Base-by-base conservation (phyloP, 192 early-diverging fungal species). In the Phycomyces blakesleeanus region DNA sequence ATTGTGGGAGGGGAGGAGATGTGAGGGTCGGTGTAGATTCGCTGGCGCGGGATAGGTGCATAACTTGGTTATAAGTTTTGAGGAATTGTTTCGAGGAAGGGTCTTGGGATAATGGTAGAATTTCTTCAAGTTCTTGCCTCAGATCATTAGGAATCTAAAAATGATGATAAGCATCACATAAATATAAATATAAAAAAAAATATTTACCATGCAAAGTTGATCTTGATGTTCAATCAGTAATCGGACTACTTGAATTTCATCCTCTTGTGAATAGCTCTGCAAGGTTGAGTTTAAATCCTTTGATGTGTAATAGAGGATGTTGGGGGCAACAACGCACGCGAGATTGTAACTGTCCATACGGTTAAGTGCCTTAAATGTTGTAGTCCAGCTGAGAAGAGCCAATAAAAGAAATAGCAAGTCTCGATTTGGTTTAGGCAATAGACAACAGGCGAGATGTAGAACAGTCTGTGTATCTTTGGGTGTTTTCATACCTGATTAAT, bases 221-320 rank as follows among this genome's bases (percentile, higher is more conserved):
- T 61, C 66, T 55, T 68, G 59, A 42, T 68, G 29, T 47, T 61
- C 41, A 38, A 68, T 53, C 42, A 68, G 52, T 11, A 55, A 55
- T 21, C 51, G 51, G 21, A 68, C 54, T 4, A 61, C 66, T n/a
- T 44, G 52, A 53, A 61, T 68, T 14, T 61, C 66, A n/a, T 59
- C 60, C 34, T 49, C 44, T 18, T 47, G 44, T n/a, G 44, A 47
- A 47, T 14, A 34, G 29, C 29, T 34, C 29, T 34, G 15, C 44
- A 47, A 12, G 18, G 44, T 14, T 3, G 18, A n/a, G 44, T 47
- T 47, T 5, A 34, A 7, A 12, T 63, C 34, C 20, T 63, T 63
- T 50, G 82, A 82, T 68, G 90, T 87, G 18, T 88, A 86, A 66
- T 92, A 68, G 1, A 68, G 54, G 20, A 68, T 68, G 26, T 62